Conservation (phyloP, 202 grass and related monocot genomes). For the Panicum hallii region DNA sequence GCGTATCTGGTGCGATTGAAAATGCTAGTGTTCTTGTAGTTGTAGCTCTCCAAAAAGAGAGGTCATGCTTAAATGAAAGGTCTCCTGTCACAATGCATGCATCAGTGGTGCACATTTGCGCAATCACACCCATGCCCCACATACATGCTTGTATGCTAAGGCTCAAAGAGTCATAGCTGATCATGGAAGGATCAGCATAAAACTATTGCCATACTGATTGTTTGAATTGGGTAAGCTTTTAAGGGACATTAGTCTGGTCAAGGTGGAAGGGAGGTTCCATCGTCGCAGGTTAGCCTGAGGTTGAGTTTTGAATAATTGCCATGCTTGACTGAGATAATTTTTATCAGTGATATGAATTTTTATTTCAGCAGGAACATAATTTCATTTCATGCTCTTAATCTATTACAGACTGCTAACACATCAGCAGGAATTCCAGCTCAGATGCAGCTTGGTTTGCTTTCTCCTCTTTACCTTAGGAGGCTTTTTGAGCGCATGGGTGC, state of each 20-base stretch:
- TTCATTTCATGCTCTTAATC: constrained; percentile 27
- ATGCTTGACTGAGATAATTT: background rate
- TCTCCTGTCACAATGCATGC: background rate
- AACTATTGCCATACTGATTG: background rate
- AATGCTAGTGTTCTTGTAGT: background rate
- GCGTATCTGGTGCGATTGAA: background rate
- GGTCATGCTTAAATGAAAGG: too few relatives aligned
- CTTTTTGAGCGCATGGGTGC: constrained; percentile 96
- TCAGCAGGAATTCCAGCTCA: constrained; percentile 65
- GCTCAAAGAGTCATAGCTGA: constrained; percentile 6
- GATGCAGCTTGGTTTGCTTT: constrained; percentile 83
- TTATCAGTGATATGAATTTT: background rate
- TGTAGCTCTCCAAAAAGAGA: background rate
- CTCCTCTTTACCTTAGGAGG: constrained; percentile 79
- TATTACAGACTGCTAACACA: constrained; percentile 68
- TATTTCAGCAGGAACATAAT: constrained; percentile 10
- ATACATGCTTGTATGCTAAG: constrained; percentile 1
- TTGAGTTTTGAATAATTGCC: background rate
- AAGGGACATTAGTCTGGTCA: background rate
- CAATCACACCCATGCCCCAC: background rate
- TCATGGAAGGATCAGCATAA: background rate
- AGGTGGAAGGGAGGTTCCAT: background rate
- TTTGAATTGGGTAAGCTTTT: constrained; percentile 3
- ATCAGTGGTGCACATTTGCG: background rate
- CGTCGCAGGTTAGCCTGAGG: background rate